Base-by-base conservation (phyloP, 179 eudicot species). In the Spinacia oleracea region DNA sequence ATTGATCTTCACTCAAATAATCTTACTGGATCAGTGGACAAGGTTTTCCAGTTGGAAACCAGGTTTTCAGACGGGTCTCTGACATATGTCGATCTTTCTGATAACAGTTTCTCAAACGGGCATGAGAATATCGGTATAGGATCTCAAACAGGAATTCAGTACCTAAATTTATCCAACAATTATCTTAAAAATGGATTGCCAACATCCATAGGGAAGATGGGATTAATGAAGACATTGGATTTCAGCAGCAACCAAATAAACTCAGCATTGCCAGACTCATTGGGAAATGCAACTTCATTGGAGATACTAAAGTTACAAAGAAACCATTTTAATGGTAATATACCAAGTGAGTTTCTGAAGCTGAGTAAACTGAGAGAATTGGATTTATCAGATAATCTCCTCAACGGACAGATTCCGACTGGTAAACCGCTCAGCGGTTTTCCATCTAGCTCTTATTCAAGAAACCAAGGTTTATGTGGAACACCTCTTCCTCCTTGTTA, bases 1-100 rank as follows among this genome's bases (percentile, higher is more conserved):
- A 72, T 92, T 8, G 89, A 92, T 71, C 91, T 92, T 40, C 94
- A 89, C 76, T 89, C 91, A 1, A 89, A 92, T 82, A 88, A 77
- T 38, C 82, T 88, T 32, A 73, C 81, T 80, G 91, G 93, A 21
- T 67, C 87, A 5, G 46, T 89, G 32, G 74, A 81, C 60, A 56
- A 63, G 29, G 83, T 86, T 51, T 87, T 88, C 34, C 58, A 83
- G 72, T 72, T 81, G 56, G 48, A 64, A n/a, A 78, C 81, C 82
- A 81, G 59, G 70, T 88, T 82, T 35, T 7, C 62, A 14, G 81
- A 55, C 25, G 88, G 89, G 35, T 75, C 82, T 9, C 70, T 90
- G 78, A 75, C 70, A 55, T 70, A 81, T 58, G 48, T 88, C 29
- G 90, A 90, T 77, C 88, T 88, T 27, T 89, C 91, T 2, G 78